Conservation (phyloP, 257 asterid species). For the Sherardia arvensis region DNA sequence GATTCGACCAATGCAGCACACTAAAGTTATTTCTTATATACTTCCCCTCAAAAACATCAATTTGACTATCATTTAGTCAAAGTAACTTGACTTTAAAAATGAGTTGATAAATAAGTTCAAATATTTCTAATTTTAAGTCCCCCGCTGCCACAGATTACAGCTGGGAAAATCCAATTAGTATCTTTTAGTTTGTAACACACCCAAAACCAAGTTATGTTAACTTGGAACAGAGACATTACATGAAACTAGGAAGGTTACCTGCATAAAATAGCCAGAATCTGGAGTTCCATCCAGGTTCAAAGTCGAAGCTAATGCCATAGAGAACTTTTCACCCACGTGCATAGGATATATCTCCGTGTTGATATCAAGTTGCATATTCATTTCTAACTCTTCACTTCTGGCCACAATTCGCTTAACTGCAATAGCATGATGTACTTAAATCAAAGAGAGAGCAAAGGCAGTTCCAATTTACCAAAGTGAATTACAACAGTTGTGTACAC, state of each 20-base stretch:
- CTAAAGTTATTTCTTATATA: background rate
- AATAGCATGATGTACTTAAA: background rate
- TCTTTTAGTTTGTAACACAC: background rate
- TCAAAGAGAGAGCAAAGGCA: background rate
- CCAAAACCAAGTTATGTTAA: background rate
- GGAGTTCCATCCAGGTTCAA: constrained; percentile 95
- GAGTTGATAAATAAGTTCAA: too few species aligned
- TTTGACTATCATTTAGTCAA: too few species aligned
- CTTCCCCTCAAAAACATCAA: too few species aligned
- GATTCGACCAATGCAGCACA: background rate
- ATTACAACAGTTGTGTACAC: background rate
- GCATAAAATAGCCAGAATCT: constrained; percentile 68
- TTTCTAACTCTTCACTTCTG: constrained; percentile 84
- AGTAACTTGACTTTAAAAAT: too few species aligned
- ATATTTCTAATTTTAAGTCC: too few species aligned
- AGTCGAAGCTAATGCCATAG: constrained; percentile 88
- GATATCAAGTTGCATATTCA: constrained; percentile 70
- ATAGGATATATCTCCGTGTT: constrained; percentile 71
- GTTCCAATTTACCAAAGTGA: background rate
- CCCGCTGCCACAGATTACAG: background rate
- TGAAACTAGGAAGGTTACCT: constrained; percentile 29
- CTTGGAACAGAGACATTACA: background rate
- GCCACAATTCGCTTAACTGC: constrained; percentile 67
- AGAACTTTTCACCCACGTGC: constrained; percentile 63
- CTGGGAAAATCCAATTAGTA: background rate